These are phyloP conservation scores for Colletotrichum sp. DNA, from an alignment of 2,329 filamentous ascomycete genomes.

Conservation along the genomic window DNA sequence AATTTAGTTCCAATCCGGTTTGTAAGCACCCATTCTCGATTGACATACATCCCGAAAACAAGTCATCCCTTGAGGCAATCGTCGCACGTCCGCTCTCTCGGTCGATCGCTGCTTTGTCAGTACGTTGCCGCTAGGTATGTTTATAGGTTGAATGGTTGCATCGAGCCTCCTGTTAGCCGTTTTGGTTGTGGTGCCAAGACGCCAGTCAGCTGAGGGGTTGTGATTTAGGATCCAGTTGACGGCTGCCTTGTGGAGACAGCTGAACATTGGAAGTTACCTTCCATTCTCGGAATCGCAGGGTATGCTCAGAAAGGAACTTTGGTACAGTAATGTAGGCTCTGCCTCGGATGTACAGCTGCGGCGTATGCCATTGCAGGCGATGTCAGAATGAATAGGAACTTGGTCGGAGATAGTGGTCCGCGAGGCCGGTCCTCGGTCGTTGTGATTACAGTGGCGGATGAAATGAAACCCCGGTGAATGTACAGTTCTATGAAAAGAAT, in stretches of 20 bases:
- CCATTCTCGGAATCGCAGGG: not conserved
- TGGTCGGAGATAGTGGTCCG: not conserved
- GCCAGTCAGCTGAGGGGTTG: not conserved
- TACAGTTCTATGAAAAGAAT: too few relatives aligned
- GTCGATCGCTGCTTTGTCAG: not conserved
- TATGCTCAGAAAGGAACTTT: not conserved
- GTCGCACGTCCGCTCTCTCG: not conserved
- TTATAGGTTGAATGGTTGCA: not conserved
- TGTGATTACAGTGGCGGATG: not conserved
- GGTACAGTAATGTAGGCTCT: not conserved
- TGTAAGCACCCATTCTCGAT: not conserved
- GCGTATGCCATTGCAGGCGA: not conserved
- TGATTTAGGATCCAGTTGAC: not conserved
- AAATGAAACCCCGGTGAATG: too few relatives aligned
- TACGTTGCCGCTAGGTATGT: not conserved
- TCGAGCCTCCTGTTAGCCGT: not conserved
- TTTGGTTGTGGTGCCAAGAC: not conserved
- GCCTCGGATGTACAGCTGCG: not conserved
- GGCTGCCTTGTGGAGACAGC: not conserved
- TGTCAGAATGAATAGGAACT: not conserved
- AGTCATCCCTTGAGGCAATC: not conserved
- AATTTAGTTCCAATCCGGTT: not conserved
- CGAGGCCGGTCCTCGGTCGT: accelerated
- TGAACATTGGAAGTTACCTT: not conserved
- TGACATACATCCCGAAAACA: not conserved